Evolutionary conservation across 352 stramenopile species (phyloP).

Genomic region (Phytophthora pisi): DNA sequence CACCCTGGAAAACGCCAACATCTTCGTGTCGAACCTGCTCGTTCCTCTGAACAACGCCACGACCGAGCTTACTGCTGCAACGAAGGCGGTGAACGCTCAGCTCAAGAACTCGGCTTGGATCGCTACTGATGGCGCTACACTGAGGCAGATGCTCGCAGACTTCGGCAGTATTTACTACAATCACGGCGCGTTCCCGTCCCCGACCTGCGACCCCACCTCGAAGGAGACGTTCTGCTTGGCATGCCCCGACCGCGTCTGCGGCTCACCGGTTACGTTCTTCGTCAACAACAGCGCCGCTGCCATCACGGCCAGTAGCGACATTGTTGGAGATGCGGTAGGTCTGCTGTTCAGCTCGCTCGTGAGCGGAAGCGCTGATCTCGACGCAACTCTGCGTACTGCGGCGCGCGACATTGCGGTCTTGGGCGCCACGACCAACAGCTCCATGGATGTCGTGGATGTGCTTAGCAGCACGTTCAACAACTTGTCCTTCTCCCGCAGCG

Average conservation of each 20-base stretch:
- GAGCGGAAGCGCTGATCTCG: slow-evolving; percentile 42
- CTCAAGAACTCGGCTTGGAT: slow-evolving; percentile 64
- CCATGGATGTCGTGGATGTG: slow-evolving; percentile 58
- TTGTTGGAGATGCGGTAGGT: slow-evolving; percentile 36
- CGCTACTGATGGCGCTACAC: slow-evolving; percentile 45
- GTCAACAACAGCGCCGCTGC: slow-evolving; percentile 30
- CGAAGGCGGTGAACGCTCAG: slow-evolving; percentile 44
- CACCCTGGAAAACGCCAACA: slow-evolving; percentile 78
- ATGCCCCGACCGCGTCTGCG: slow-evolving; percentile 62
- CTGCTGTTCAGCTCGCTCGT: slow-evolving; percentile 56
- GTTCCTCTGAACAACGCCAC: slow-evolving; percentile 51
- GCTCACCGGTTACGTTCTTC: slow-evolving; percentile 52
- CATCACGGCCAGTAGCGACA: slow-evolving; percentile 29
- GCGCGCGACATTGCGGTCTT: slow-evolving; percentile 56
- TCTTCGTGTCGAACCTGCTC: slow-evolving; percentile 71
- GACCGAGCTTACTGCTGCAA: slow-evolving; percentile 48
- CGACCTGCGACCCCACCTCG: slow-evolving; percentile 44
- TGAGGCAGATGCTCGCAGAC: slow-evolving; percentile 65
- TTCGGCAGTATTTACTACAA: slow-evolving; percentile 60
- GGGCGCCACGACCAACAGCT: slow-evolving; percentile 59
- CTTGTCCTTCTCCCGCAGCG: slow-evolving; percentile 79
- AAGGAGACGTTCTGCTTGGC: slow-evolving; percentile 54
- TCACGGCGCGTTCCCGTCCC: slow-evolving; percentile 60
- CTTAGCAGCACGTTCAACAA: slow-evolving; percentile 73
- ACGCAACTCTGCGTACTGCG: slow-evolving; percentile 49